These are phyloP conservation scores for Colletotrichum higginsianum DNA, from an alignment of 2,329 filamentous ascomycete genomes.

Conservation along the genomic window DNA sequence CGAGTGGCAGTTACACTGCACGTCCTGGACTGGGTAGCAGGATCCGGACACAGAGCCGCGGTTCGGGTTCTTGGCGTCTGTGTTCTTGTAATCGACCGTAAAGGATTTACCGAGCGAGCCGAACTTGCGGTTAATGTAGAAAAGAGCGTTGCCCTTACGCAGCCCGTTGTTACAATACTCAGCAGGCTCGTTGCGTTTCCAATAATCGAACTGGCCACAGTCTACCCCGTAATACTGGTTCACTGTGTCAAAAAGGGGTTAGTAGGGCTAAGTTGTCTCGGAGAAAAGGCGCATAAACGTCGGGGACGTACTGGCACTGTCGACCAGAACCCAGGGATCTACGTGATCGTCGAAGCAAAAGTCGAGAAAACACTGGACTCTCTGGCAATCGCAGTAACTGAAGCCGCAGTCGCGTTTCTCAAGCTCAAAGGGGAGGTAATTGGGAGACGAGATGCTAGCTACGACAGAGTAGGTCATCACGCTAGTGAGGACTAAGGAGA, in stretches of 20 bases:
- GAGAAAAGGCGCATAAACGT: too few species aligned
- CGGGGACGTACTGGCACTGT: constrained; percentile 15
- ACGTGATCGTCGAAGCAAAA: constrained; percentile 33
- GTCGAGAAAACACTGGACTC: constrained; percentile 5
- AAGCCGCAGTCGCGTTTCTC: constrained; percentile 27
- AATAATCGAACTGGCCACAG: constrained; percentile 24
- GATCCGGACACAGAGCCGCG: constrained; percentile 13
- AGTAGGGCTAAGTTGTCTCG: not conserved
- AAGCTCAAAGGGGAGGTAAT: constrained; percentile 17
- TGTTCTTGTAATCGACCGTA: constrained; percentile 15
- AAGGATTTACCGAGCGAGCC: constrained; percentile 8
- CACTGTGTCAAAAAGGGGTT: not conserved
- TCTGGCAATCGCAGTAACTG: constrained; percentile 17
- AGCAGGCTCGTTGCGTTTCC: constrained; percentile 21
- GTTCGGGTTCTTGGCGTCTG: constrained; percentile 8
- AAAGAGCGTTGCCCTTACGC: constrained; percentile 18
- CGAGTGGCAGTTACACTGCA: too few species aligned
- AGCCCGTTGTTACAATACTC: constrained; percentile 23
- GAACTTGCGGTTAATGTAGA: constrained; percentile 35
- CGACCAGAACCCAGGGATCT: constrained; percentile 27
- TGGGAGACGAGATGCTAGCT: constrained; percentile 16
- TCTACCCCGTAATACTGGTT: constrained; percentile 23
- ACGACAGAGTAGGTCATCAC: not conserved
- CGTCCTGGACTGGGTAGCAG: not conserved
- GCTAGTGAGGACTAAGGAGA: too few species aligned